Conservation (phyloP, 768 basidiomycete genomes). For the Hericium coralloides region DNA sequence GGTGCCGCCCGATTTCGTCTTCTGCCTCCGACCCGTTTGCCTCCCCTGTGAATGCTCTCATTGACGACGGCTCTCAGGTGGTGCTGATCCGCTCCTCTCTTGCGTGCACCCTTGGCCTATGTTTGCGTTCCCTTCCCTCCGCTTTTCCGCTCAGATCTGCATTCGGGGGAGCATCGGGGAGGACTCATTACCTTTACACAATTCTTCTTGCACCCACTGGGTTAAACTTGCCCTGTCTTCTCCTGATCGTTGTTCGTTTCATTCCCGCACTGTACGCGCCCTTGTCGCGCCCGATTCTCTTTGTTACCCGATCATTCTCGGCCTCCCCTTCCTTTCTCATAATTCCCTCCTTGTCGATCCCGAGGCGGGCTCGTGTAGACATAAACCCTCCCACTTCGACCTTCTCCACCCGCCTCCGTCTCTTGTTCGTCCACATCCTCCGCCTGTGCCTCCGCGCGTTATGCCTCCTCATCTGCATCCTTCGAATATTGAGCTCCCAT, state of each 20-base stretch:
- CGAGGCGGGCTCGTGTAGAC: neutral
- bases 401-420: neutral
- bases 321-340: conserved; percentile 4
- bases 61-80: no score
- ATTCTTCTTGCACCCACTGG: no score
- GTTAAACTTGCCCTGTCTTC: neutral
- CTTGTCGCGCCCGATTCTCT: conserved; percentile 18
- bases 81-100: no score
- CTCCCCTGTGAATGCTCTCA: no score
- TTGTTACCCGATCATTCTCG: conserved; percentile 23
- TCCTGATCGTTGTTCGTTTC: conserved; percentile 4
- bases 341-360: neutral
- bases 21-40: no score
- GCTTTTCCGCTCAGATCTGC: no score
- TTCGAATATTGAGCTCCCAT: neutral
- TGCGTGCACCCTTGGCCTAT: no score
- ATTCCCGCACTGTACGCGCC: conserved; percentile 7
- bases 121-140: no score
- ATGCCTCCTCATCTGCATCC: neutral
- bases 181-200: no score
- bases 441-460: neutral
- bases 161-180: no score
- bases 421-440: neutral
- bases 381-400: neutral
- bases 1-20: no score